Base-by-base conservation (phyloP, 805 yeast species). In the Kuraishia floccosa region DNA sequence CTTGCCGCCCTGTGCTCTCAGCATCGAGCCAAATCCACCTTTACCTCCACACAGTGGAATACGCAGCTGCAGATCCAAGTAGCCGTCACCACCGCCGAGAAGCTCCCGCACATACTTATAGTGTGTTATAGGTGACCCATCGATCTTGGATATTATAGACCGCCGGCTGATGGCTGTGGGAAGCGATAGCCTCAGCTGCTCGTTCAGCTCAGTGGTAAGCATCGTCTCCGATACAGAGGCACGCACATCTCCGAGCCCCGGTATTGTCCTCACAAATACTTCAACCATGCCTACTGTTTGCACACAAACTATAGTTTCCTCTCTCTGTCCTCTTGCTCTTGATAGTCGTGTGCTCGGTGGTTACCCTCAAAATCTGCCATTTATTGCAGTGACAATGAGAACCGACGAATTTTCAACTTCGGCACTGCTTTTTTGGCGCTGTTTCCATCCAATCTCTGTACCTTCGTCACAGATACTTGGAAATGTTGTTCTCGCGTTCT, bases 11-110 rank as follows among this genome's bases (percentile, higher is more conserved):
- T 56, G 58, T 4, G 59, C 58, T 24, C 58, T 53, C 31, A 66
- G 43, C 39, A 54, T 44, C 12, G 58, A 47, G 1, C 70, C 72
- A 41, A 65, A 60, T 3, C 71, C 73, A 15, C 73, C 73, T 46
- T 67, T 66, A n/a, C 73, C 73, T 6, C 73, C 72, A 35, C 65
- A 54, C 20, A 64, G 33, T 9, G 58, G 47, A 0, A 52, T 35
- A 13, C 48, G 53, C 19, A 58, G 43, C 36, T 52, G 52, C 37
- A 63, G 49, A 37, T 49, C 38, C 11, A 47, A 10, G 24, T 32
- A 35, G 3, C 26, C 33, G 9, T 19, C 22, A 10, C 10, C 3
- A 17, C 14, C 6, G 14, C 19, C 17, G 7, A 34, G 14, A 6
- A 39, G 9, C 1, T 39, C 36, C 3, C 19, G 8, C 4, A 39